Evolutionary conservation across 2,329 filamentous ascomycete genomes (phyloP).

Genomic region (Aspergillus flavus): DNA sequence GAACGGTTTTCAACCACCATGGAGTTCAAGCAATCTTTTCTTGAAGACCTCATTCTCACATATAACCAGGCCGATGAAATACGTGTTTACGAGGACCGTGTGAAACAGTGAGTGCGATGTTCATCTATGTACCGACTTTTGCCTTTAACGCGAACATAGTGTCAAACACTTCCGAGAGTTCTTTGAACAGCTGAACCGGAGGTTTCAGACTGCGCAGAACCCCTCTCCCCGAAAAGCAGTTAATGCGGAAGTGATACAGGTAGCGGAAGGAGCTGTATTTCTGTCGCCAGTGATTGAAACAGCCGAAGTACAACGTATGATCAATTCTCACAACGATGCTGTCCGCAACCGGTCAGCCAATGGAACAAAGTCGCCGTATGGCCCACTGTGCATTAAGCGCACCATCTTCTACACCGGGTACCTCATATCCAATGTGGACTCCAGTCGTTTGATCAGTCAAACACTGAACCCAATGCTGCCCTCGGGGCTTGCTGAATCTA

Average conservation of each 20-base stretch:
- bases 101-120: slow-evolving; percentile 54
- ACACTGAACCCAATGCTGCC: slow-evolving; percentile 65
- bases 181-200: slow-evolving; percentile 74
- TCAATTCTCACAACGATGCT: slow-evolving; percentile 76
- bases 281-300: slow-evolving; percentile 80
- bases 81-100: slow-evolving; percentile 65
- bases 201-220: slow-evolving; percentile 46
- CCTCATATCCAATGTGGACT: slow-evolving; percentile 73
- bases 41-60: slow-evolving; percentile 80
- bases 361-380: slow-evolving; percentile 45
- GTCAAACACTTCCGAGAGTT: slow-evolving; percentile 84
- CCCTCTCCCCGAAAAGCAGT: slow-evolving; percentile 65
- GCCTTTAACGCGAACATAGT: slow-evolving; percentile 37
- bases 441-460: slow-evolving; percentile 66
- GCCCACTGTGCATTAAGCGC: slow-evolving; percentile 73
- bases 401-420: slow-evolving; percentile 92
- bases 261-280: slow-evolving; percentile 72
- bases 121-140: neutral
- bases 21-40: slow-evolving; percentile 86
- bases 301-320: slow-evolving; percentile 82
- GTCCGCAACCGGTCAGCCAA: slow-evolving; percentile 36
- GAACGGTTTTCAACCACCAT: slow-evolving; percentile 82
- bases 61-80: slow-evolving; percentile 84
- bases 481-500: slow-evolving; percentile 59
- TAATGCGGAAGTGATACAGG: slow-evolving; percentile 79